Base-by-base conservation (phyloP, 352 stramenopile genomes). In the Phytophthora litchii region DNA sequence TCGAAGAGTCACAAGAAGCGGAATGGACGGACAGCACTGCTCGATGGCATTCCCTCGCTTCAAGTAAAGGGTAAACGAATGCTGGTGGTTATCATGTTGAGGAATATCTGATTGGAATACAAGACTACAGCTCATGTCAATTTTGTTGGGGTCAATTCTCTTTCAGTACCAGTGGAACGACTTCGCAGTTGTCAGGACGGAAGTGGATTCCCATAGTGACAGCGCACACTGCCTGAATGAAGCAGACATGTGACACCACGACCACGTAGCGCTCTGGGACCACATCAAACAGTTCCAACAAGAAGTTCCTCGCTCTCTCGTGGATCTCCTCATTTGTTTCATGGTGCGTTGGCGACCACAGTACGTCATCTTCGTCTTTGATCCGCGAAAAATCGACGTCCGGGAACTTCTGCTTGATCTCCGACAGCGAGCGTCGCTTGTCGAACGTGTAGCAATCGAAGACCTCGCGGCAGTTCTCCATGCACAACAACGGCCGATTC, bases 381-480 rank as follows among this genome's bases (percentile, higher is more conserved):
- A 92, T 66, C 35, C 40, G 54, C 3, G 67, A 70, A 36, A 90
- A 90, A 54, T 90, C 74, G 10, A 92, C 76, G 5, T 64, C 45
- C 2, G 83, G 72, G 57, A 92, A 92, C 50, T 80, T 80, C 16
- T 27, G n/a, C 32, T 59, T 61, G 50, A 90, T 60, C 52, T 76
- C 55, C 2, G 68, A 60, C 31, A 81, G 54, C 19, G 78, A 17
- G 0, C 72, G 68, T 21, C 83, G 66, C 60, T 89, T 88, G 54
- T 89, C 77, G 41, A 80, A 92, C 27, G 72, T 89, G 59, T 91
- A 74, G 23, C 83, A 71, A 20, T 83, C 80, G 3, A 91, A 64
- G n/a, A 70, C 77, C 64, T 91, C 83, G 17, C 83, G 74, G 16
- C 78, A 88, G 25, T 78, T 56, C 56, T 92, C 78, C 21, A 90